Conservation (phyloP, 164 flowering plant genomes). For the Vitis cinerea region DNA sequence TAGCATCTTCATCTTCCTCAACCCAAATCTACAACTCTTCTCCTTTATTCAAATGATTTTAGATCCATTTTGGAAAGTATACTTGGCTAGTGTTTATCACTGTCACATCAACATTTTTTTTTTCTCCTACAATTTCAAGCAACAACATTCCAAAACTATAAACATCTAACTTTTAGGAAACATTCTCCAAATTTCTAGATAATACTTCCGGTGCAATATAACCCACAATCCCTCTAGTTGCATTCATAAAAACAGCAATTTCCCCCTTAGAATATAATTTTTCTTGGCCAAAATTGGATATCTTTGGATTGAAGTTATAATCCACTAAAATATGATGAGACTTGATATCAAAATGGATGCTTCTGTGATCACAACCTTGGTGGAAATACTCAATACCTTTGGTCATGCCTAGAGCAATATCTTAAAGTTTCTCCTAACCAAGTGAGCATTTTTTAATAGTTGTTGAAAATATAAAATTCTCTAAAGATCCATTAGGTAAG, state of each 20-base stretch:
- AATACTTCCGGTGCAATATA: no score
- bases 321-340: not conserved
- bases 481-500: not conserved
- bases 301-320: not conserved
- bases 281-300: not conserved
- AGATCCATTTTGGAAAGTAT: not conserved
- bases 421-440: not conserved
- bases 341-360: not conserved
- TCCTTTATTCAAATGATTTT: not conserved
- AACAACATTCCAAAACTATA: no score
- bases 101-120: no score
- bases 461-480: not conserved
- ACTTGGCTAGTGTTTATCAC: no score
- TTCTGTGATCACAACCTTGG: no score
- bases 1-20: not conserved
- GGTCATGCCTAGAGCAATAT: no score
- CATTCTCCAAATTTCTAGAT: no score
- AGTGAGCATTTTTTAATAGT: not conserved
- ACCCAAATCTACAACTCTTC: not conserved
- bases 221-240: not conserved
- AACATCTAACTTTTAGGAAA: no score
- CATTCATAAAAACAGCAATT: not conserved
- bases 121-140: no score
- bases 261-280: not conserved
- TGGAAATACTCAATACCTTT: no score